These are phyloP conservation scores for Serendipita sp. DNA, from an alignment of 768 basidiomycete genomes.

Conservation along the genomic window DNA sequence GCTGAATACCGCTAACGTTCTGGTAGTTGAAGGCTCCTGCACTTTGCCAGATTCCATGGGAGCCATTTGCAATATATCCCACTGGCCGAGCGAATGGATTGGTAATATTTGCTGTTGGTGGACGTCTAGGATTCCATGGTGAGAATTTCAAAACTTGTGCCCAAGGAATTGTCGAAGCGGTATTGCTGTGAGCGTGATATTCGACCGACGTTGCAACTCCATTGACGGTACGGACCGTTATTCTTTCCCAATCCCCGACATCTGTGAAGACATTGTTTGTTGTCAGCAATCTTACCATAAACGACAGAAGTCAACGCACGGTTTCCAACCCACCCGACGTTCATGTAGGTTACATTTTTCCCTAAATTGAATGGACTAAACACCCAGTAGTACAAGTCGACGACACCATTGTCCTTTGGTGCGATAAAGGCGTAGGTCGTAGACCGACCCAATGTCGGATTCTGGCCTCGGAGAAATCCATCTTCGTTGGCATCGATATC, in stretches of 20 bases:
- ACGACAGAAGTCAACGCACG: not conserved
- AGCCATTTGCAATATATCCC: slow-evolving; percentile 5
- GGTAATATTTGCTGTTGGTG: not conserved
- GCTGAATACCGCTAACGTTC: slow-evolving; percentile 6
- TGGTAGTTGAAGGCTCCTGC: slow-evolving; percentile 7
- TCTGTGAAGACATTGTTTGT: not conserved
- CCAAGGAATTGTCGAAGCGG: slow-evolving; percentile 4
- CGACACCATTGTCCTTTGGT: slow-evolving; percentile 8
- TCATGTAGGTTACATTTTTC: not conserved
- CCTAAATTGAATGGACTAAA: slow-evolving; percentile 6
- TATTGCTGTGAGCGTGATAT: slow-evolving; percentile 8
- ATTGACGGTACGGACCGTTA: slow-evolving; percentile 8
- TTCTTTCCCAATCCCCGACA: slow-evolving; percentile 7
- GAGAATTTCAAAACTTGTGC: slow-evolving; percentile 5
- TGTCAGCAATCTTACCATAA: not conserved
- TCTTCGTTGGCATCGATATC: not conserved
- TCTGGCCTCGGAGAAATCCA: slow-evolving; percentile 7
- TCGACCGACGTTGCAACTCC: slow-evolving; percentile 5
- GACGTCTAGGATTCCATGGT: not conserved
- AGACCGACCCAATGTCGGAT: not conserved
- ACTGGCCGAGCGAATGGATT: slow-evolving; percentile 6
- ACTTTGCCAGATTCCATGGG: slow-evolving; percentile 6
- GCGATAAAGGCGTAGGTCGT: slow-evolving; percentile 7
- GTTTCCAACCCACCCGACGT: not conserved
- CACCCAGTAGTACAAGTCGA: slow-evolving; percentile 8